Evolutionary conservation across 2,329 filamentous ascomycete species (phyloP).

Genomic region (Setomelanomma holmii): DNA sequence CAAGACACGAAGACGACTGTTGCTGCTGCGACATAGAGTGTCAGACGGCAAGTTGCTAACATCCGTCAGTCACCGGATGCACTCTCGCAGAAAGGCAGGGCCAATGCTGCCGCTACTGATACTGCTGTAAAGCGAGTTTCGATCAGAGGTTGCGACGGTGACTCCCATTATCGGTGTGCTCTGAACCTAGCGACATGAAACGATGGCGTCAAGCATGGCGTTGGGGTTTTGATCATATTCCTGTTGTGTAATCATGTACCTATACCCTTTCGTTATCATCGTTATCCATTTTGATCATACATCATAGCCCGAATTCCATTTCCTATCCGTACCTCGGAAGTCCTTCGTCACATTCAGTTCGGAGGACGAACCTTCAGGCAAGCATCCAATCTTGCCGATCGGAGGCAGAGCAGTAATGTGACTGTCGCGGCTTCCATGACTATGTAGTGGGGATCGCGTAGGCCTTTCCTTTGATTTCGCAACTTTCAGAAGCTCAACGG

Average conservation of each 20-base stretch:
- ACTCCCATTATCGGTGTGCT: too few relatives aligned
- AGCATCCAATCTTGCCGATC: conserved; percentile 2
- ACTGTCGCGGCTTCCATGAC: conserved; percentile 2
- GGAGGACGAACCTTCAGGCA: conserved; percentile 8
- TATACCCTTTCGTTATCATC: background rate
- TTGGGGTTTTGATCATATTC: too few relatives aligned
- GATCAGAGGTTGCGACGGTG: too few relatives aligned
- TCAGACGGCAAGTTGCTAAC: too few relatives aligned
- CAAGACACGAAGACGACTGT: conserved; percentile 12
- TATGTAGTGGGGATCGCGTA: background rate
- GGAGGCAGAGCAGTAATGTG: background rate
- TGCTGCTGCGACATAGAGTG: background rate
- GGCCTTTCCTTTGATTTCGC: background rate
- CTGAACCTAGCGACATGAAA: too few relatives aligned
- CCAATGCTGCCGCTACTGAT: too few relatives aligned
- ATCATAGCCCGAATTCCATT: background rate
- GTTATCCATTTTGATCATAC: background rate
- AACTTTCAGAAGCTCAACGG: background rate
- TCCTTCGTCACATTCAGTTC: conserved; percentile 1
- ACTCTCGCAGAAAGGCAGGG: too few relatives aligned
- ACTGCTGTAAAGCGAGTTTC: too few relatives aligned
- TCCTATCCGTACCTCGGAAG: background rate
- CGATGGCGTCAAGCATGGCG: background rate
- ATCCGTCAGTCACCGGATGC: too few relatives aligned
- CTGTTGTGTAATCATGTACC: background rate